phyloP scores from a whole-genome alignment of 2,329 filamentous ascomycete species.

The Rhynchosporium graminicola region DNA sequence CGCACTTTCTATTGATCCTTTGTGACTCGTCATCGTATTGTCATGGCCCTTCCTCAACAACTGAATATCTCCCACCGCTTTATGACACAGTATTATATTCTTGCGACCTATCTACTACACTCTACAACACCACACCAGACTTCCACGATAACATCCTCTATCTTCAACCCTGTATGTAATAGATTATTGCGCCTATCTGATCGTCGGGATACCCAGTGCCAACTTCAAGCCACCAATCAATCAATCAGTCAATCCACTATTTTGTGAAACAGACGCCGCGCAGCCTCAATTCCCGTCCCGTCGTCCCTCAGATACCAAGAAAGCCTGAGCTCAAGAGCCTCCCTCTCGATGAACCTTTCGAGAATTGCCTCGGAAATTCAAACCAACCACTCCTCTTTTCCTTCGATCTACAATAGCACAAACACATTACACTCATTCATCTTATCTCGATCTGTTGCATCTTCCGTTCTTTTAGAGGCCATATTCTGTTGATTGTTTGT shows the following conservation, averaged over 20 bases:
- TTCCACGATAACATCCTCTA: too few species aligned
- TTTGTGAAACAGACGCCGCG: slow-evolving; percentile 24
- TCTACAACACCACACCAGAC: too few species aligned
- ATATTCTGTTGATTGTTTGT: slow-evolving; percentile 30
- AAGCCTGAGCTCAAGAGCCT: not conserved
- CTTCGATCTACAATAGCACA: not conserved
- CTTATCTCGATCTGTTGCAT: not conserved
- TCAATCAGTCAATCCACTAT: not conserved
- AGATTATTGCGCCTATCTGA: slow-evolving; percentile 5
- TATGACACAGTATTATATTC: too few species aligned
- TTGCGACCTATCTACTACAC: too few species aligned
- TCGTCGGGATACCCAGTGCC: slow-evolving; percentile 6
- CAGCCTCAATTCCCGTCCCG: slow-evolving; percentile 8
- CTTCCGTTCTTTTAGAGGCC: slow-evolving; percentile 19
- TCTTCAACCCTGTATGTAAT: not conserved
- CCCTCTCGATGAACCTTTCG: not conserved
- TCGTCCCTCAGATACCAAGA: not conserved
- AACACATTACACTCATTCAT: slow-evolving; percentile 17
- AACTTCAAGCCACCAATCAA: slow-evolving; percentile 12
- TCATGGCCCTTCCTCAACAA: not conserved
- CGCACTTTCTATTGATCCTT: not conserved
- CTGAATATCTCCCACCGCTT: not conserved
- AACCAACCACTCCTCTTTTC: not conserved
- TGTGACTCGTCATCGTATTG: slow-evolving; percentile 11
- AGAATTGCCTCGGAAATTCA: slow-evolving; percentile 9